Conservation (phyloP, 2,329 filamentous ascomycete genomes). For the Ophiostoma sp. region DNA sequence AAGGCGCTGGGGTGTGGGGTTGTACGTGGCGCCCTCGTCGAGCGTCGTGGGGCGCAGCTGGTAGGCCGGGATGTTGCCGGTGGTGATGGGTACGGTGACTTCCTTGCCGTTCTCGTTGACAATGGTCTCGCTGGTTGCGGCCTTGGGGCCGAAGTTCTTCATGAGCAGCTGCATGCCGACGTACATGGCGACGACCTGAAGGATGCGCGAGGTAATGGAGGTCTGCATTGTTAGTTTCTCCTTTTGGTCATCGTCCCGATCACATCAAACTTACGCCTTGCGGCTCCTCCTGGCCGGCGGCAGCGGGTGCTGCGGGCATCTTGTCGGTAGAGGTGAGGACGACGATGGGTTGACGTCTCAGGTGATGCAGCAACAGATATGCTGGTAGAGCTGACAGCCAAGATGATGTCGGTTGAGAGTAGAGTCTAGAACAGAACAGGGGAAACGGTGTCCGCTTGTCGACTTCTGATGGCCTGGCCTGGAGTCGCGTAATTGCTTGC, state of each 20-base stretch:
- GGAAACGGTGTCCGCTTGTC: slow-evolving; percentile 2
- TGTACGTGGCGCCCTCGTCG: slow-evolving; percentile 59
- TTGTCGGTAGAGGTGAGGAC: not conserved
- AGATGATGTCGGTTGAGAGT: not conserved
- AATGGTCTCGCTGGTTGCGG: slow-evolving; percentile 38
- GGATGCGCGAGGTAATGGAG: slow-evolving; percentile 43
- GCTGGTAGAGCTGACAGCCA: not conserved
- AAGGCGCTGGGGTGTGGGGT: slow-evolving; percentile 60
- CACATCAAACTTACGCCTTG: slow-evolving; percentile 8
- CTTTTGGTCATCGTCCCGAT: not conserved
- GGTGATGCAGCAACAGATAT: not conserved
- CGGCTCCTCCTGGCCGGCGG: slow-evolving; percentile 8
- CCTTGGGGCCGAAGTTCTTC: slow-evolving; percentile 45
- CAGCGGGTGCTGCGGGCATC: not conserved
- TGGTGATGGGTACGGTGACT: slow-evolving; percentile 50
- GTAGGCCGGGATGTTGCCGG: slow-evolving; percentile 57
- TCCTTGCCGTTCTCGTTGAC: slow-evolving; percentile 49
- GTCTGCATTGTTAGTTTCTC: slow-evolving; percentile 16
- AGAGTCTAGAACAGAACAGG: not conserved
- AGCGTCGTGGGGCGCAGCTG: slow-evolving; percentile 56
- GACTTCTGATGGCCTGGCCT: not conserved
- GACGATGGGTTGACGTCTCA: not conserved
- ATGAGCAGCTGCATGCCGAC: slow-evolving; percentile 55
- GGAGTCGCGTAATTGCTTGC: not conserved
- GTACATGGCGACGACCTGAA: slow-evolving; percentile 51